Evolutionary conservation across 176 grass and related monocot genomes (phyloP).

Genomic region (barley (Hordeum vulgare)): DNA sequence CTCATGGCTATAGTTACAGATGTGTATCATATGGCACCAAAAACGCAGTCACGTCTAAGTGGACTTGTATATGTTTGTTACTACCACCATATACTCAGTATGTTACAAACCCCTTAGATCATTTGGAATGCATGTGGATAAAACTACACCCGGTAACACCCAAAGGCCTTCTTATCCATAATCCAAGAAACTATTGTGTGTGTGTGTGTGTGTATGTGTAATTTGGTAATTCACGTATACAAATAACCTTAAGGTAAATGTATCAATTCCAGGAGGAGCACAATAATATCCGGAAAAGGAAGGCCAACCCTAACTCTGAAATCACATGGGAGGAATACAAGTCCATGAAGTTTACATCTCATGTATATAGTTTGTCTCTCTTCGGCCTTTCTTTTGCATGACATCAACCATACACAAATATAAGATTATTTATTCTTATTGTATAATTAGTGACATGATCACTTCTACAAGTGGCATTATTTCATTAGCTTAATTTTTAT

Average conservation of each 20-base stretch:
- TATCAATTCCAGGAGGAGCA: slow-evolving; percentile 40
- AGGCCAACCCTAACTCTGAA: slow-evolving; percentile 21
- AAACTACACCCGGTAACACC: too few relatives aligned
- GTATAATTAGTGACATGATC: neutral
- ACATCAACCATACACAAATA: neutral
- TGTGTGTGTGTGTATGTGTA: too few relatives aligned
- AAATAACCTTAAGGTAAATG: too few relatives aligned
- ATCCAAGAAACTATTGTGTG: too few relatives aligned
- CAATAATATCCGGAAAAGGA: slow-evolving; percentile 24
- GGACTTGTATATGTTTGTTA: too few relatives aligned
- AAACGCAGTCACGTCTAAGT: too few relatives aligned
- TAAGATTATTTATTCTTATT: neutral
- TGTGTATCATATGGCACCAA: too few relatives aligned
- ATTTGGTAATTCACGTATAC: too few relatives aligned
- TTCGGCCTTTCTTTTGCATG: neutral
- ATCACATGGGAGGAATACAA: slow-evolving; percentile 67
- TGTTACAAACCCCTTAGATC: too few relatives aligned
- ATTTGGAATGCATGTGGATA: too few relatives aligned
- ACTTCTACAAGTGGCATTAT: neutral
- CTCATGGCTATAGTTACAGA: neutral
- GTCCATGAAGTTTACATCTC: slow-evolving; percentile 56
- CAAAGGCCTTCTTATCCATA: too few relatives aligned
- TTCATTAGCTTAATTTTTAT: neutral
- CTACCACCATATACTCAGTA: too few relatives aligned
- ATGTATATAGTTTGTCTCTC: slow-evolving; percentile 9